Percentiles rank a stretch among this genome's conserved stretches.
phyloP scores from a whole-genome alignment of 768 basidiomycete genomes.

The Galerina sulciceps region DNA sequence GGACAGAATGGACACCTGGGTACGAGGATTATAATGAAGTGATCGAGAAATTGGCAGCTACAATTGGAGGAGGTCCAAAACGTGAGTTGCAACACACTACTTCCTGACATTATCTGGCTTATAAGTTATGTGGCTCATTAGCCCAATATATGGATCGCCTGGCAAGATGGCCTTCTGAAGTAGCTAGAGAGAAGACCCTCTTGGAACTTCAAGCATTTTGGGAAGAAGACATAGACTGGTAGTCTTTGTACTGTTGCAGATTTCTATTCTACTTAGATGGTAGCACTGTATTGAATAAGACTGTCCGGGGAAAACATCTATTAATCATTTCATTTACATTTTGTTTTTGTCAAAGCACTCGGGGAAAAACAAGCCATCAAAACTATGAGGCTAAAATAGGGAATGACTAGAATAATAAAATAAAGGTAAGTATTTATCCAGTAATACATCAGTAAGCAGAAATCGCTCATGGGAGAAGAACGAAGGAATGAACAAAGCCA shows the following conservation, averaged over 20 bases:
- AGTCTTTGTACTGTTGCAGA: too few relatives aligned
- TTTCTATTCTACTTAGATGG: too few relatives aligned
- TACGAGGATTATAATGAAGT: slow-evolving; percentile 12
- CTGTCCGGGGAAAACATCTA: too few relatives aligned
- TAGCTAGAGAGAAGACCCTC: slow-evolving; percentile 6
- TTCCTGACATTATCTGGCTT: too few relatives aligned
- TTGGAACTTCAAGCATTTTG: slow-evolving; percentile 10
- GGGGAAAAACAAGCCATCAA: too few relatives aligned
- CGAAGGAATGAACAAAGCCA: not conserved
- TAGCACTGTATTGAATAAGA: too few relatives aligned
- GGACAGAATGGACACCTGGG: slow-evolving; percentile 7
- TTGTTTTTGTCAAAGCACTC: too few relatives aligned
- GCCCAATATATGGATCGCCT: slow-evolving; percentile 8
- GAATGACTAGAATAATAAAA: slow-evolving; percentile 2
- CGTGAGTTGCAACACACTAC: not conserved
- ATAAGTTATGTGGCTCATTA: not conserved
- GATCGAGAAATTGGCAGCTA: not conserved
- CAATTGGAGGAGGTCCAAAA: slow-evolving; percentile 3
- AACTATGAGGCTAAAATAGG: not conserved
- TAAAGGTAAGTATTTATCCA: slow-evolving; percentile 14
- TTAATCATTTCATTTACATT: too few relatives aligned
- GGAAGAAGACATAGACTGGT: slow-evolving; percentile 7
- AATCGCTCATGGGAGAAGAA: slow-evolving; percentile 2
- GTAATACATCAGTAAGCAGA: slow-evolving; percentile 13
- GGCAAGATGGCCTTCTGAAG: slow-evolving; percentile 12